Percentiles rank a stretch among this genome's conserved stretches.
These are phyloP conservation scores for Trichoderma lentiforme DNA, from an alignment of 2,329 filamentous ascomycete genomes.

Conservation along the genomic window DNA sequence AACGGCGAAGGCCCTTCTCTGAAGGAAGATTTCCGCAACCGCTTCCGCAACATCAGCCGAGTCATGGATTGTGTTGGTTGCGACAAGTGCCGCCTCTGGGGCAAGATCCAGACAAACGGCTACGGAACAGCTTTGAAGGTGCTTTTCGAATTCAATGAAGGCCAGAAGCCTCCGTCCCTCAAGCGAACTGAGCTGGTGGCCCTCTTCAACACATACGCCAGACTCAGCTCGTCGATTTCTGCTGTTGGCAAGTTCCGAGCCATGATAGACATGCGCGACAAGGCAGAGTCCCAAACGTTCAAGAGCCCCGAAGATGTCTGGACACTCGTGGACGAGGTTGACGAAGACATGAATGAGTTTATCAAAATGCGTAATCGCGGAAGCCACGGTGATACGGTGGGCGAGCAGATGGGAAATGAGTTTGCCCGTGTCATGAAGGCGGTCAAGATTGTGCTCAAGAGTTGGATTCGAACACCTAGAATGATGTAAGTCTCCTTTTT, in stretches of 20 bases:
- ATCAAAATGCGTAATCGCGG: conserved; percentile 33
- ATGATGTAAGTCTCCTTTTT: conserved; percentile 58
- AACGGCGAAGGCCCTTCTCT: conserved; percentile 70
- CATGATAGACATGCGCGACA: conserved; percentile 42
- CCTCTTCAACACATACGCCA: conserved; percentile 87
- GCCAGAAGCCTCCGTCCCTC: conserved; percentile 65
- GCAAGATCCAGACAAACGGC: conserved; percentile 90
- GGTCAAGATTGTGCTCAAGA: conserved; percentile 62
- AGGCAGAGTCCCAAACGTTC: conserved; percentile 24
- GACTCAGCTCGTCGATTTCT: conserved; percentile 76
- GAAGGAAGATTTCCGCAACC: conserved; percentile 96
- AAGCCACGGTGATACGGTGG: conserved; percentile 34
- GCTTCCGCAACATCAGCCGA: conserved; percentile 93
- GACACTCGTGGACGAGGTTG: conserved; percentile 32
- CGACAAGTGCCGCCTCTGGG: conserved; percentile 98
- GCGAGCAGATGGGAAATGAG: conserved; percentile 63
- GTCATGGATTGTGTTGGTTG: conserved; percentile 99
- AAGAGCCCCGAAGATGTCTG: neutral
- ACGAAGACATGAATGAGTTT: conserved; percentile 28
- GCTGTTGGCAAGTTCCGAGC: conserved; percentile 69
- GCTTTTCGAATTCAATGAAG: conserved; percentile 84
- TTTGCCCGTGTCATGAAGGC: conserved; percentile 59
- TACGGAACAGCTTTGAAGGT: conserved; percentile 95
- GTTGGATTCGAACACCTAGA: conserved; percentile 67
- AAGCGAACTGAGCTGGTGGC: conserved; percentile 91